phyloP scores from a whole-genome alignment of 1,139 yeast species.

The Yueomyces sp. region DNA sequence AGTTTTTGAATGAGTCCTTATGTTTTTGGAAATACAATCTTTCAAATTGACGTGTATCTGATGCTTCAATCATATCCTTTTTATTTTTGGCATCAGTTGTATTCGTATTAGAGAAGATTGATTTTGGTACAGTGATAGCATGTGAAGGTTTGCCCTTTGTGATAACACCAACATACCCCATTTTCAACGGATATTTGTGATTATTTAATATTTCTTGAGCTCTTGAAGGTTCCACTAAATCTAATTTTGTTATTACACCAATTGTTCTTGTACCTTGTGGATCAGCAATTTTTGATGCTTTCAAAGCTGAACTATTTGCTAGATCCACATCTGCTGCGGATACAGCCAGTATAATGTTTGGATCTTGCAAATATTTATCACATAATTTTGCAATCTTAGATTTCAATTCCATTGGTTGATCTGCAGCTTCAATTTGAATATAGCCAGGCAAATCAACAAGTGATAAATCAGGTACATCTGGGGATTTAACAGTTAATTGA shows the following conservation, averaged over 20 bases:
- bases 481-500: constrained; percentile 80
- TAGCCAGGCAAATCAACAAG: constrained; percentile 95
- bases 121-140: not conserved
- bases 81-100: not conserved
- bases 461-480: constrained; percentile 86
- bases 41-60: constrained; percentile 57
- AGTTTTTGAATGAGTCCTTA: constrained; percentile 46
- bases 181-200: constrained; percentile 72
- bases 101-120: not conserved
- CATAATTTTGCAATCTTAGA: constrained; percentile 68
- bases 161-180: constrained; percentile 97
- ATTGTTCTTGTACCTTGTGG: constrained; percentile 91
- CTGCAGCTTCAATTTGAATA: constrained; percentile 92
- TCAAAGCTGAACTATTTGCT: constrained; percentile 87
- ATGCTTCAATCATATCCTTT: constrained; percentile 5
- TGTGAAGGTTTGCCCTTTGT: constrained; percentile 45
- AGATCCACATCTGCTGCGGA: constrained; percentile 97
- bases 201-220: constrained; percentile 65
- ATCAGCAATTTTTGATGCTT: constrained; percentile 87
- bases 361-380: constrained; percentile 74
- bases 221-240: constrained; percentile 64
- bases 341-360: constrained; percentile 88
- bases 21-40: constrained; percentile 45
- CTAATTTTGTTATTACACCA: constrained; percentile 91
- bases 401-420: constrained; percentile 80